Evolutionary conservation across 2,329 filamentous ascomycete species (phyloP), one percentile per base, ranked within the genome.

Genomic region (Fusarium burgessii): DNA sequence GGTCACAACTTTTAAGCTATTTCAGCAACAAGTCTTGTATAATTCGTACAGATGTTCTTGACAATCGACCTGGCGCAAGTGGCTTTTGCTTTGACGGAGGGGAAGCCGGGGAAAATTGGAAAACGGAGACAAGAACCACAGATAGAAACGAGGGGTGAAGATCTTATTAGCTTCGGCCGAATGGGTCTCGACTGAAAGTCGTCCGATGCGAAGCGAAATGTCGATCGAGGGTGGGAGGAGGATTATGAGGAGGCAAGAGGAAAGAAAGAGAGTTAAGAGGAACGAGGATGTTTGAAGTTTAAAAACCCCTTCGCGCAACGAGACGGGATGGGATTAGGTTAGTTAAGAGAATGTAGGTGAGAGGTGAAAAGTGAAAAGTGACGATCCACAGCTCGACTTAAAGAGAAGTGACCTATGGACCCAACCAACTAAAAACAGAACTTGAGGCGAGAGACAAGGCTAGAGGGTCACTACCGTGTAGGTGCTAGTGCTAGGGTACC

Each of bases 341-440:
- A 46, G 32, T 36, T 25, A 43, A 46, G 51, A 55, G 38, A 55
- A 27, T 45, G 38, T 46, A 55, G 51, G 38, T 46, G 51, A 55
- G 51, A 54, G 43, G 57, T 68, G 38, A 76, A 75, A 76, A 74
- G 68, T 74, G 73, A 76, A 66, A 75, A 73, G 74, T 72, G 69
- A 76, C 65, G 71, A 74, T 75, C 74, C 73, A 76, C 74, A 66
- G 61, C 51, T 65, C 57, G 47, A 64, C 57, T 50, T 56, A 50
- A 52, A 52, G 35, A 55, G 61, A 66, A 59, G 47, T 35, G 52
- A 45, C 58, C 35, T 56, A 32, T 25, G 41, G 45, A 33, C 46
- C 62, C 63, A 72, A 38, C 64, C 57, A 58, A 62, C 59, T 54
- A 57, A 62, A 46, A 38, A 55, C 42, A 62, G 54, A 61, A 46